Base-by-base conservation (phyloP, 2,329 filamentous ascomycete species). In the Pseudogymnoascus sp. region DNA sequence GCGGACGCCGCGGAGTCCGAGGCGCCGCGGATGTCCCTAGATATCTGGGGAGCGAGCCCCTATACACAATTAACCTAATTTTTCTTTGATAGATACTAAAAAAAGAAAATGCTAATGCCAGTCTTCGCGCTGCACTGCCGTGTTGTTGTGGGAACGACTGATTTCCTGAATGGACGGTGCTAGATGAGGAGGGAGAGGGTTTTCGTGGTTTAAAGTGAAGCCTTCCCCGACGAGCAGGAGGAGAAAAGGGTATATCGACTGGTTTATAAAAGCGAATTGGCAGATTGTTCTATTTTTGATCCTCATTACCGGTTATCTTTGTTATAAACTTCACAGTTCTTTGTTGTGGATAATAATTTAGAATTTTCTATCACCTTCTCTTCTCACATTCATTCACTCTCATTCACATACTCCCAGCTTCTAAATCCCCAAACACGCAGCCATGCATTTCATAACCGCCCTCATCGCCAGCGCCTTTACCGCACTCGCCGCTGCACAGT, bases 391-490 rank as follows among this genome's bases (percentile, higher is more conserved):
- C 38, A 21, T 42, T 21, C 16, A 16, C 37, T 4, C 6, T 40
- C n/a, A 16, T 40, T 40, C 37, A 40, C 6, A 40, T 16, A 40
- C 37, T 16, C 37, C 7, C 3, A 16, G 37, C 16, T 19, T 21
- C 10, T 13, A 42, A 19, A 42, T 13, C 5, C 16, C 5, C 38
- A 42, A 42, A 42, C 3, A 0, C 26, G 16, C 11, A 62, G 67
- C 64, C 4, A 71, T 70, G 68, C 67, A 59, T 10, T 67, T 67
- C 65, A 67, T 65, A 16, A 63, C 60, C 21, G 42, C 61, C 26
- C 19, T 68, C n/a, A 13, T 64, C 11, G 13, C 67, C 21, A 63
- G 63, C 6, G 59, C 64, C 6, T 42, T 42, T 10, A 21, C 16
- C 8, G 16, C 5, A 4, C 38, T 68, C 11, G 64, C 67, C 1